Base-by-base conservation (phyloP, 2,329 filamentous ascomycete species). In the Cryphonectria radicalis region DNA sequence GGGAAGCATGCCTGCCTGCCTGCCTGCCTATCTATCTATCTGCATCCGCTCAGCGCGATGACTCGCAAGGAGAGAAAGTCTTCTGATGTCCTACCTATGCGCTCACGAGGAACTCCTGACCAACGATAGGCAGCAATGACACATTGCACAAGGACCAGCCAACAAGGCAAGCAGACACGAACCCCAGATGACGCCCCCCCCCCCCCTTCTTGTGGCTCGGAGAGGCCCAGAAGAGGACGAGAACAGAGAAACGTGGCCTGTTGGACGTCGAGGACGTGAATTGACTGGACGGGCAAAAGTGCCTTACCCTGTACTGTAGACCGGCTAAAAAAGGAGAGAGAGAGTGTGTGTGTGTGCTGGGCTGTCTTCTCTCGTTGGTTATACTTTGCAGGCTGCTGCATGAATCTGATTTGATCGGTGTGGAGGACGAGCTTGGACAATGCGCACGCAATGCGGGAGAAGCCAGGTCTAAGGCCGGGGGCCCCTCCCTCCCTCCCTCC, bases 61-160 rank as follows among this genome's bases (percentile, higher is more conserved):
- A 62, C 35, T 62, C 59, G 8, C 19, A n/a, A 11, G 35, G 11
- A 11, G 46, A 22, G 46, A n/a, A 10, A 62, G 59, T 62, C 64
- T 64, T 42, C 62, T 64, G 62, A 64, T 64, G n/a, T 28, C 37
- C 37, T 42, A 50, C 64, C 25, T 66, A 66, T 66, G 64, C 64
- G 64, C 63, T 37, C 50, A 11, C 28, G 28, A 66, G 2, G 17
- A 57, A 40, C 25, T 19, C 32, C 32, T 62, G 28, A 40, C 63
- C 43, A 65, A 65, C 28, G 37, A 50, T 42, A 68, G 66, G 66
- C 66, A 68, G 55, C 46, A 66, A 19, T 62, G 59, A 40, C 59
- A 50, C 22, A 50, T 22, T 7, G 19, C 43, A 50, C 46, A 32
- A 32, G 28, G 13, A 32, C 28, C 13, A 19, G 55, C 28, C 55